A percentile compares a stretch with the other conserved stretches of the same genome.
phyloP scores from a whole-genome alignment of 2,329 filamentous ascomycete species.

The Penicillium olsonii region DNA sequence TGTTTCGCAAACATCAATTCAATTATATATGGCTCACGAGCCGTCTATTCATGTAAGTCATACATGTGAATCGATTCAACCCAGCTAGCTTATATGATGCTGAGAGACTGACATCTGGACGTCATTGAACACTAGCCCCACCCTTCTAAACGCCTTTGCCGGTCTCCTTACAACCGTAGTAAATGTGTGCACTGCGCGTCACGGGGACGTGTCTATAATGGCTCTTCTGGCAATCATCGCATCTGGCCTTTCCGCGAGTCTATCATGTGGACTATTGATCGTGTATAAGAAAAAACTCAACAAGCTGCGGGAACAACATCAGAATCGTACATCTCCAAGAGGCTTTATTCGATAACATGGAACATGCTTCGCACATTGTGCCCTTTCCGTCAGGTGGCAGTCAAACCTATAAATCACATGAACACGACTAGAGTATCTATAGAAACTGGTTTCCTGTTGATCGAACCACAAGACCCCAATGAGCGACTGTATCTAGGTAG shows the following conservation, averaged over 20 bases:
- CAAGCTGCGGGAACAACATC: conserved; percentile 17
- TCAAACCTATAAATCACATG: no score
- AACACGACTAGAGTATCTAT: no score
- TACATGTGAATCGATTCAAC: no score
- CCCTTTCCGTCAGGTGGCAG: no score
- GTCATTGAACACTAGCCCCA: conserved; percentile 31
- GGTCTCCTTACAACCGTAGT: conserved; percentile 54
- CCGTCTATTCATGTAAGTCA: conserved; percentile 48
- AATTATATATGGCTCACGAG: conserved; percentile 61
- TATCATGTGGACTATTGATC: no score
- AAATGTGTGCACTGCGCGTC: conserved; percentile 52
- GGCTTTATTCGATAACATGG: no score
- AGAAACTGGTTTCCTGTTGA: no score
- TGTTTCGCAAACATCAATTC: conserved; percentile 46
- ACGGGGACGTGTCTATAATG: conserved; percentile 48
- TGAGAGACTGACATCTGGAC: background rate
- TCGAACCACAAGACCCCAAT: background rate
- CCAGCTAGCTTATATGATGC: background rate
- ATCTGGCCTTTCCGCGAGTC: conserved; percentile 24
- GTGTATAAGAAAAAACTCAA: conserved; percentile 21
- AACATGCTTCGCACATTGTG: no score
- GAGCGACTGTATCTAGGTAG: background rate
- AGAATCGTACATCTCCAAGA: no score
- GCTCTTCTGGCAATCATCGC: conserved; percentile 42
- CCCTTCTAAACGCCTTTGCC: conserved; percentile 50